Conservation (phyloP, 2,329 filamentous ascomycete species). For the Arthrobotrys iridis region DNA sequence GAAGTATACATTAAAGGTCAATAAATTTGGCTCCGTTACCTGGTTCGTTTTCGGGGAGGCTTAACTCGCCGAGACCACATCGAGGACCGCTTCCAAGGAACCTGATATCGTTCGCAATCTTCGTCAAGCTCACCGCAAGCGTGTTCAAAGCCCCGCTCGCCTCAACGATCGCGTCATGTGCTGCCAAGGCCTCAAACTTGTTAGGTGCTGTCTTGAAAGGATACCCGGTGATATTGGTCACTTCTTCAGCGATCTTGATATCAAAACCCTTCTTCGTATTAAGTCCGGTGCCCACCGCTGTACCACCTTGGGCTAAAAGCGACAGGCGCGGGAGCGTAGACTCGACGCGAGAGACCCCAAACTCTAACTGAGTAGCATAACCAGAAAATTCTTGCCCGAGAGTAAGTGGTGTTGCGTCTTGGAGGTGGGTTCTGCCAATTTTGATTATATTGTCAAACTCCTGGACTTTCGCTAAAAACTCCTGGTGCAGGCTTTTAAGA, state of each 20-base stretch:
- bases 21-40: constrained; percentile 63
- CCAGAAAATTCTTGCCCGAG: constrained; percentile 97
- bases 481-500: constrained; percentile 80
- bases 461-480: constrained; percentile 87
- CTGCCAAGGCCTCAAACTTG: constrained; percentile 97
- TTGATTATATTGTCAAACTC: constrained; percentile 96
- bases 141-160: constrained; percentile 94
- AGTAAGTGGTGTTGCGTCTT: constrained; percentile 95
- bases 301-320: constrained; percentile 92
- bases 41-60: constrained; percentile 96
- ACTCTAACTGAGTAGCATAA: constrained; percentile 93
- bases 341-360: constrained; percentile 87
- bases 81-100: constrained; percentile 96
- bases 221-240: constrained; percentile 89
- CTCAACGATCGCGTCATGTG: constrained; percentile 95
- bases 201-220: constrained; percentile 96
- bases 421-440: constrained; percentile 96
- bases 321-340: constrained; percentile 82
- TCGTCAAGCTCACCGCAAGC: constrained; percentile 87
- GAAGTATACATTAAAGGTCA: background rate
- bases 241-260: constrained; percentile 88
- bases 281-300: constrained; percentile 94
- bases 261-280: constrained; percentile 98
- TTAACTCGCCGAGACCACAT: constrained; percentile 92
- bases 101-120: constrained; percentile 97